A percentile compares a stretch with the other conserved stretches of the same genome.
Evolutionary conservation across 108 stramenopile species (phyloP).

Genomic region (Cyclotella atomus): DNA sequence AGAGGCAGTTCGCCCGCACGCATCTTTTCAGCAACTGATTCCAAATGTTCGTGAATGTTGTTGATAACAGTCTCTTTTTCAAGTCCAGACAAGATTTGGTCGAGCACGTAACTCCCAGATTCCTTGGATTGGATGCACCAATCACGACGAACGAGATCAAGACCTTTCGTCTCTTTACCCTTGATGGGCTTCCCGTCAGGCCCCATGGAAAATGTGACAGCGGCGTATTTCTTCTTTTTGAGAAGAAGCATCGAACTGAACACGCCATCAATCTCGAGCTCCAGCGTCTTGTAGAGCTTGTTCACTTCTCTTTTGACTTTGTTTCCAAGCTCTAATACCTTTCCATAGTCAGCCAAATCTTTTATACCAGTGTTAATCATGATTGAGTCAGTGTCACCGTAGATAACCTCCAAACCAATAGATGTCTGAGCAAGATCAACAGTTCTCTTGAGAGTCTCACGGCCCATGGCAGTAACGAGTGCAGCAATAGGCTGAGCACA

Average conservation of each 20-base stretch:
- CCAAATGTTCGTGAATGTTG: slow-evolving; percentile 91
- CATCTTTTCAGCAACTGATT: slow-evolving; percentile 89
- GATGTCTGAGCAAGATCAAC: slow-evolving; percentile 93
- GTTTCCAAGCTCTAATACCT: slow-evolving; percentile 82
- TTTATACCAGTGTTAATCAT: slow-evolving; percentile 98
- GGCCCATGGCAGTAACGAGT: slow-evolving; percentile 96
- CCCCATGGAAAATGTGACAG: slow-evolving; percentile 80
- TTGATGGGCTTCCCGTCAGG: slow-evolving; percentile 72
- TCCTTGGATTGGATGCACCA: slow-evolving; percentile 99
- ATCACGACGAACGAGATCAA: slow-evolving; percentile 98
- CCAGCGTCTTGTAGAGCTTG: slow-evolving; percentile 96
- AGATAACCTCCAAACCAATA: slow-evolving; percentile 97
- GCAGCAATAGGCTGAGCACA: slow-evolving; percentile 99
- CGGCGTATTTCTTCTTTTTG: slow-evolving; percentile 99
- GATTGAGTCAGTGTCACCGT: slow-evolving; percentile 99
- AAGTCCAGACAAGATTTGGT: slow-evolving; percentile 92
- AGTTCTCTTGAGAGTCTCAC: slow-evolving; percentile 96
- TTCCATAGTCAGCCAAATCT: slow-evolving; percentile 66
- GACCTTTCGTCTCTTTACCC: slow-evolving; percentile 94
- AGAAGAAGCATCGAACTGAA: slow-evolving; percentile 96
- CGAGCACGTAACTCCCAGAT: slow-evolving; percentile 91
- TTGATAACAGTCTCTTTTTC: slow-evolving; percentile 87
- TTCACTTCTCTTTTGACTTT: slow-evolving; percentile 97
- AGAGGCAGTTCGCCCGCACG: slow-evolving; percentile 82
- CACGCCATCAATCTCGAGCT: slow-evolving; percentile 98